Conservation (phyloP, 176 grass and related monocot species). For the Saccharum spontaneum region DNA sequence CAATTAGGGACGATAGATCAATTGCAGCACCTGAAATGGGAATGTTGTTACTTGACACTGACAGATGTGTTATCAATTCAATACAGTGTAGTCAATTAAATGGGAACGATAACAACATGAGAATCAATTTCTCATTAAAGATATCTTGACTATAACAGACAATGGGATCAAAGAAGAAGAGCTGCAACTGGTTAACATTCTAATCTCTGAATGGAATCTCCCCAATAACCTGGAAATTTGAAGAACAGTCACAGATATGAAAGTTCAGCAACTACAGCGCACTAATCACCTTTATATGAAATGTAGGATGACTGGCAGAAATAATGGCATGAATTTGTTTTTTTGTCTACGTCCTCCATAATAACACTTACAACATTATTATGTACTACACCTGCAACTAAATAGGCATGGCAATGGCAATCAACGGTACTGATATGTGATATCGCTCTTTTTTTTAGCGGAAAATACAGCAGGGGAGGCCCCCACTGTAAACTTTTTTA, state of each 20-base stretch:
- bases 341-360: neutral
- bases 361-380: neutral
- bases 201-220: neutral
- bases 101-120: neutral
- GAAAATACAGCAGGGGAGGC: too few relatives aligned
- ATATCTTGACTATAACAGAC: too few relatives aligned
- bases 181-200: too few relatives aligned
- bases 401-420: neutral
- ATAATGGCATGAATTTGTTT: neutral
- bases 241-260: neutral
- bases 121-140: neutral
- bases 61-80: neutral
- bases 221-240: neutral
- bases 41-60: neutral
- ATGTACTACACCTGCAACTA: neutral
- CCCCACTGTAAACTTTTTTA: too few relatives aligned
- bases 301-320: neutral
- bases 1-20: slow-evolving; percentile 75
- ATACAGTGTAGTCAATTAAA: slow-evolving; percentile 19
- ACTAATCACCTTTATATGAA: neutral
- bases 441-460: neutral
- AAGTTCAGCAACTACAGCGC: neutral
- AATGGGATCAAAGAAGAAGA: too few relatives aligned
- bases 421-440: neutral
- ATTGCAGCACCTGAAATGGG: slow-evolving; percentile 73